A percentile compares a stretch with the other conserved stretches of the same genome.
Conservation (phyloP, 208 protist genomes). For the Leishmania tropica region DNA sequence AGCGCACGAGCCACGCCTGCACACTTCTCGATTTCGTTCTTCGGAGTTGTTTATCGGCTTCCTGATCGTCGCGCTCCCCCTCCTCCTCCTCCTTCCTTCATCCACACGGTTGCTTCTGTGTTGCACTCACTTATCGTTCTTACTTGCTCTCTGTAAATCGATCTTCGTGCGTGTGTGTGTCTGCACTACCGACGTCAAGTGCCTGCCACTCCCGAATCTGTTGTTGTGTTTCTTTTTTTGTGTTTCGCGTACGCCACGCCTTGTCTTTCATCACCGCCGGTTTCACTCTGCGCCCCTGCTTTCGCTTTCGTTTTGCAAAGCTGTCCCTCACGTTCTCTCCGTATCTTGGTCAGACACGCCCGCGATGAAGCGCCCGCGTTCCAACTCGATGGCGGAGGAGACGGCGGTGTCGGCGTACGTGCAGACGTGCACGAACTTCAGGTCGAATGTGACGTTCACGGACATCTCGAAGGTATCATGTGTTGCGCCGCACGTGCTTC, state of each 20-base stretch:
- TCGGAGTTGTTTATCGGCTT: neutral
- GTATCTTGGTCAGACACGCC: constrained; percentile 9
- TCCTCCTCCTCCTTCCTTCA: neutral
- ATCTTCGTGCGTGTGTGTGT: no score
- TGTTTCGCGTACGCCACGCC: neutral
- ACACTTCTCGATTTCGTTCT: neutral
- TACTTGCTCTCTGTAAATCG: no score
- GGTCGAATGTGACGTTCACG: constrained; percentile 58
- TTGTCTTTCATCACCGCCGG: neutral
- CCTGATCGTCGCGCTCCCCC: no score
- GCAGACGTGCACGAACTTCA: constrained; percentile 50
- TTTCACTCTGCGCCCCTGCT: neutral
- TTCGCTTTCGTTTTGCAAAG: neutral
- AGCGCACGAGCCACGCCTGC: neutral
- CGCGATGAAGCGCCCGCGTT: constrained; percentile 36
- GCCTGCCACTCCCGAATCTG: neutral
- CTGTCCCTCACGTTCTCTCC: neutral
- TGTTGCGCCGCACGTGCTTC: constrained; percentile 43
- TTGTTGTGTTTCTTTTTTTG: no score
- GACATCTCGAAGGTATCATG: constrained; percentile 39
- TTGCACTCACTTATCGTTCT: neutral
- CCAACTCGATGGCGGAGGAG: constrained; percentile 40
- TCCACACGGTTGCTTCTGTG: neutral
- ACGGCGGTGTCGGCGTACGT: constrained; percentile 44
- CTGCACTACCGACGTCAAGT: neutral